These are phyloP conservation scores for Friedmanniomyces endolithicus DNA, from an alignment of 495 filamentous ascomycete genomes.

Conservation along the genomic window DNA sequence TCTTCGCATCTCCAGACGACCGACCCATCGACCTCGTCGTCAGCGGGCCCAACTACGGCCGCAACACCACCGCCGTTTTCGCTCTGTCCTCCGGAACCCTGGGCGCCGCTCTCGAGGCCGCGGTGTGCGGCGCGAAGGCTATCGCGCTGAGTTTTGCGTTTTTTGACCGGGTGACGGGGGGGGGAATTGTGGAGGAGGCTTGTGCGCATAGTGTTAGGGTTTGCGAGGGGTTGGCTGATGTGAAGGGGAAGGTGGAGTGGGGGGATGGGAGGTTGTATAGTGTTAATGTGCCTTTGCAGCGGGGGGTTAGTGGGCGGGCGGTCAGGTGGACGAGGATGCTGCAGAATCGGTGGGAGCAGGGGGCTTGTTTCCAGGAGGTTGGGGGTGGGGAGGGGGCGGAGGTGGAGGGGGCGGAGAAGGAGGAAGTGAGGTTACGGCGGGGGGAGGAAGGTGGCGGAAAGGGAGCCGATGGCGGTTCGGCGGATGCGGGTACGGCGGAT, in stretches of 20 bases:
- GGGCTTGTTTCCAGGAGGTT: conserved; percentile 73
- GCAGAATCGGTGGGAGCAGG: conserved; percentile 75
- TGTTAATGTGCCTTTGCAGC: conserved; percentile 73
- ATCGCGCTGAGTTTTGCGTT: conserved; percentile 86
- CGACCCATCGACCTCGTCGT: conserved; percentile 77
- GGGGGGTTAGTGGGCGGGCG: conserved; percentile 52
- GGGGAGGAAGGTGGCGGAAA: conserved; percentile 38
- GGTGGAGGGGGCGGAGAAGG: conserved; percentile 47
- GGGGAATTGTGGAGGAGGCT: conserved; percentile 61
- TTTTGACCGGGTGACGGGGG: conserved; percentile 66
- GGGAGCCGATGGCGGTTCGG: conserved; percentile 10
- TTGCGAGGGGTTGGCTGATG: conserved; percentile 56
- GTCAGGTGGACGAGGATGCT: conserved; percentile 71
- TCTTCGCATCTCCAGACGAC: conserved; percentile 50
- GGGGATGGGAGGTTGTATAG: conserved; percentile 53
- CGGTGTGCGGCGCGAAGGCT: conserved; percentile 61
- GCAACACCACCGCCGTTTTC: conserved; percentile 87
- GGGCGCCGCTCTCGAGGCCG: conserved; percentile 83
- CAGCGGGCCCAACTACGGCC: conserved; percentile 84
- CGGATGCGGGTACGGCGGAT: conserved; percentile 25
- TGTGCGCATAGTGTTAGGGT: conserved; percentile 55
- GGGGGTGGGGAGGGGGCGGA: no score
- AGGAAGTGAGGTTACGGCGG: conserved; percentile 43
- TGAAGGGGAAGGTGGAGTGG: conserved; percentile 54
- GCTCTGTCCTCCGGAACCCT: conserved; percentile 81